These are phyloP conservation scores for Amanita jacksonii DNA, from an alignment of 768 basidiomycete species.

Conservation along the genomic window DNA sequence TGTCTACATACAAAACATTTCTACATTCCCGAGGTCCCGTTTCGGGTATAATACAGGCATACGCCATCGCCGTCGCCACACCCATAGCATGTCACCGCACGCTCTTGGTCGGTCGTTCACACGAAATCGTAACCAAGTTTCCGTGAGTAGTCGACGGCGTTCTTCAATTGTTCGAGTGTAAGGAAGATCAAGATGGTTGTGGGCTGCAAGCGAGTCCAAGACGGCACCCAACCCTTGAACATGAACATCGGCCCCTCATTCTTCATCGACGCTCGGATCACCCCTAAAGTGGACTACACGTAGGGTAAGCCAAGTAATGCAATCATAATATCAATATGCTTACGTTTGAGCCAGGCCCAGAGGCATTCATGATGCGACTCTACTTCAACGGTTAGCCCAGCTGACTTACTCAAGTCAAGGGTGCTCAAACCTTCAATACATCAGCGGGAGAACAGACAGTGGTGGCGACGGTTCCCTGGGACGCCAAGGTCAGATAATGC, in stretches of 20 bases:
- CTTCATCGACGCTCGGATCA: constrained; percentile 58
- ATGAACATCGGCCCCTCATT: constrained; percentile 82
- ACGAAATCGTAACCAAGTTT: constrained; percentile 26
- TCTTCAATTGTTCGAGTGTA: constrained; percentile 75
- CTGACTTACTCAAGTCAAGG: background rate
- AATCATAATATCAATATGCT: constrained; percentile 17
- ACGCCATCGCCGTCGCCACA: background rate
- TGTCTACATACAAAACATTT: background rate
- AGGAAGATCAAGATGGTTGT: constrained; percentile 86
- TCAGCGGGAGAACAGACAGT: constrained; percentile 87
- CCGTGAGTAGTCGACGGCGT: constrained; percentile 53
- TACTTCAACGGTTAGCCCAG: constrained; percentile 14
- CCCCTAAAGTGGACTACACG: constrained; percentile 54
- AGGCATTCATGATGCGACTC: constrained; percentile 87
- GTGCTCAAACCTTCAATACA: constrained; percentile 53
- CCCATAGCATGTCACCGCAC: background rate
- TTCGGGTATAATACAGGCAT: constrained; percentile 1
- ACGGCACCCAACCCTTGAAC: constrained; percentile 89
- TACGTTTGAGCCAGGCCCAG: constrained; percentile 69
- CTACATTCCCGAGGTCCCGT: background rate
- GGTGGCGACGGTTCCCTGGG: constrained; percentile 77
- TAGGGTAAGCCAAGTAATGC: background rate
- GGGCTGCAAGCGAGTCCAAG: constrained; percentile 78
- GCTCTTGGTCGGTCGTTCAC: constrained; percentile 8
- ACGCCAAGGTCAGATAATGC: too few relatives aligned